Evolutionary conservation across 495 filamentous ascomycete genomes (phyloP).

Genomic region (Hamigera avellanea): DNA sequence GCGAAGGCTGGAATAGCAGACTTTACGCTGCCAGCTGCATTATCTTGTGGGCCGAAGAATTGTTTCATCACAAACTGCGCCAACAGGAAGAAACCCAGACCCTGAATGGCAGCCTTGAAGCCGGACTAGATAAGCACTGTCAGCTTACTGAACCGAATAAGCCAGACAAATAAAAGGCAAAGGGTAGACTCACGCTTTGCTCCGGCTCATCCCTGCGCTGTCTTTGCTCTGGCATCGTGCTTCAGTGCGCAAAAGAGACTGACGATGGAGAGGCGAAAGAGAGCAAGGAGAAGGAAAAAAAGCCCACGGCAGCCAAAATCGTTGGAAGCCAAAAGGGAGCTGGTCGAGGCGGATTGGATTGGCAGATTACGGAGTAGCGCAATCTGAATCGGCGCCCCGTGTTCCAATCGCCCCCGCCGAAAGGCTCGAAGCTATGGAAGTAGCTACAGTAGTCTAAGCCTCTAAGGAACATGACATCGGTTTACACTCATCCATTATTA

Average conservation of each 20-base stretch:
- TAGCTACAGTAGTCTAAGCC: no score
- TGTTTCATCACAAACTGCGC: conserved; percentile 52
- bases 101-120: conserved; percentile 48
- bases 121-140: conserved; percentile 30
- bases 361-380: no score
- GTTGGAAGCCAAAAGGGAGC: no score
- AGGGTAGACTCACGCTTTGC: conserved; percentile 21
- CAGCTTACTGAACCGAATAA: conserved; percentile 10
- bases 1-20: conserved; percentile 52
- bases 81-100: conserved; percentile 57
- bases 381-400: no score
- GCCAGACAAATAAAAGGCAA: background rate
- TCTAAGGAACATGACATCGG: no score
- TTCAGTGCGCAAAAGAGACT: conserved; percentile 2
- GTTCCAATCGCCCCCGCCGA: no score
- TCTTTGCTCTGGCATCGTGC: conserved; percentile 33
- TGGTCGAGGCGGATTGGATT: no score
- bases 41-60: conserved; percentile 40
- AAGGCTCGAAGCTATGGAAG: no score
- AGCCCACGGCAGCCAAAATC: conserved; percentile 17
- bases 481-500: no score
- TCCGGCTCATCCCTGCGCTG: conserved; percentile 28
- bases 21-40: conserved; percentile 28
- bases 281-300: conserved; percentile 9
- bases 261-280: conserved; percentile 2